Percentiles rank a stretch among this genome's conserved stretches.
These are phyloP conservation scores for Leccinum aurantiacum DNA, from an alignment of 768 basidiomycete species.

Conservation along the genomic window DNA sequence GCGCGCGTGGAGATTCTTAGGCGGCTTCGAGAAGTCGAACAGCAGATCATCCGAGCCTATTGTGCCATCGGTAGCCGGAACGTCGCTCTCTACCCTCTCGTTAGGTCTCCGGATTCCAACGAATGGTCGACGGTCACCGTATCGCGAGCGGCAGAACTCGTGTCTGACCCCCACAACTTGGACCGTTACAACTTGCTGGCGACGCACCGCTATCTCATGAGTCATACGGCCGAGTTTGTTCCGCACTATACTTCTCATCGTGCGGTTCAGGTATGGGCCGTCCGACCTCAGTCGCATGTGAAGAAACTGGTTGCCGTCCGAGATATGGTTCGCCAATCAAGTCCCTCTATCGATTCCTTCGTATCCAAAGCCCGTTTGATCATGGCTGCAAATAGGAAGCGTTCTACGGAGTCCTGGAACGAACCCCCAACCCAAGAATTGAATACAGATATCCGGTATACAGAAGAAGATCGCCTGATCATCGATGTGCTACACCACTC, in stretches of 20 bases:
- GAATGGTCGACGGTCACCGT: conserved; percentile 60
- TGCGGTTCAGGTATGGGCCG: conserved; percentile 49
- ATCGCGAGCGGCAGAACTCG: conserved; percentile 47
- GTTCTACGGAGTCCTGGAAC: conserved; percentile 31
- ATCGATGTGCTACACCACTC: conserved; percentile 58
- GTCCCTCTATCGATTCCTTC: conserved; percentile 49
- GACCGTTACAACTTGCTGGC: conserved; percentile 43
- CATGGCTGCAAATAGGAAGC: conserved; percentile 36
- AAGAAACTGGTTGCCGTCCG: conserved; percentile 48
- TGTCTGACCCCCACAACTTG: conserved; percentile 33
- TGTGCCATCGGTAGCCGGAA: conserved; percentile 36
- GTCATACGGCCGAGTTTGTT: conserved; percentile 50
- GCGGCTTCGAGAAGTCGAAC: conserved; percentile 54
- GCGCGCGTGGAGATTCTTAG: conserved; percentile 69
- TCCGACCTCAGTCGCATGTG: conserved; percentile 63
- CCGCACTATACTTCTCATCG: conserved; percentile 48
- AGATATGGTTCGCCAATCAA: conserved; percentile 44
- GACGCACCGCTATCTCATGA: conserved; percentile 67
- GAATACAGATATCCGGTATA: conserved; percentile 41
- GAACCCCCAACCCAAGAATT: conserved; percentile 30
- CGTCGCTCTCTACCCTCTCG: conserved; percentile 39
- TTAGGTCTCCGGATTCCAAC: conserved; percentile 45
- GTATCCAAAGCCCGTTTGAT: conserved; percentile 47
- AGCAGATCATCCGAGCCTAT: conserved; percentile 43
- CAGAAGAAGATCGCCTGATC: conserved; percentile 52